Evolutionary conservation across 768 basidiomycete genomes (phyloP), one percentile per base, ranked within the genome.

Genomic region (Trametes cinnabarina): DNA sequence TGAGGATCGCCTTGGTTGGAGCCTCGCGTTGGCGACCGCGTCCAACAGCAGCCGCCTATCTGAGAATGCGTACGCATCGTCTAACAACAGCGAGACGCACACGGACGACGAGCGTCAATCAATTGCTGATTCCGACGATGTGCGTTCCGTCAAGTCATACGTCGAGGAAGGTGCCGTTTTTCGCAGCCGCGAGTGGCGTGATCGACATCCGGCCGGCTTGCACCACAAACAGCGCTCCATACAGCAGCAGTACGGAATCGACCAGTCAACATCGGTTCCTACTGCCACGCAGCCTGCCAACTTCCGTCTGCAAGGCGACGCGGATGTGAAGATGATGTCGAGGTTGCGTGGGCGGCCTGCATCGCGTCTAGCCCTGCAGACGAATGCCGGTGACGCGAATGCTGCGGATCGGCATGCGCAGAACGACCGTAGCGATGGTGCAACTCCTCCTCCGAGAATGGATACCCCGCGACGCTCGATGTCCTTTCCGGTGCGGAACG

Each of bases 41-140:
- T 78, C 86, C 2, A 80, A 79, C 1, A 79, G 77, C 5, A 83
- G 84, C 3, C 76, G 87, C n/a, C 82, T 87, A 65, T 74, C 66
- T 34, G 79, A 82, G 50, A 64, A 70, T 2, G 52, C 62, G 42
- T 57, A 62, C 35, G 72, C 76, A n/a, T 81, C 80, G 1, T 81
- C 82, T 14, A 86, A 86, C 14, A 82, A 80, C 57, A 85, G 85
- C 66, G 87, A 88, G 54, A 74, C 81, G 37, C 71, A 82, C 60
- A 86, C 86, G 8, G 89, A 91, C 65, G 87, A 86, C 22, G 87
- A 87, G 32, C 79, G 77, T 9, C 85, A 82, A 5, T 86, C 85
- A 50, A 71, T 78, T 43, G 78, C 81, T 19, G 85, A 84, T 65
- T 82, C 82, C 17, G 88, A 90, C 62, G 88, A 89, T 65, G 79